phyloP scores from a whole-genome alignment of 148 eudicot species.

The Rhododendron ferrugineum region DNA sequence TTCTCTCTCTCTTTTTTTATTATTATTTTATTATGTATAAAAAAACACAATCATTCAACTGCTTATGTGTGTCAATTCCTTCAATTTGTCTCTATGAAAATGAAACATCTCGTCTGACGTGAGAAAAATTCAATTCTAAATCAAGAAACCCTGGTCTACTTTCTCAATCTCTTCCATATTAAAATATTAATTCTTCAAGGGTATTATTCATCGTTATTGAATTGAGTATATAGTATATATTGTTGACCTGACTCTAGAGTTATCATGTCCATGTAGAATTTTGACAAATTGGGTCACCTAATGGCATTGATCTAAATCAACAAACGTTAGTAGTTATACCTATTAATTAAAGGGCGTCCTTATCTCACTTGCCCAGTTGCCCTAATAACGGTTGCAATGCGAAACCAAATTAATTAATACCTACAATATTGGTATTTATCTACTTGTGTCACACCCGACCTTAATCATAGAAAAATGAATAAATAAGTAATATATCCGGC shows the following conservation, averaged over 20 bases:
- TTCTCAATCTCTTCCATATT: neutral
- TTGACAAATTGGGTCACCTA: neutral
- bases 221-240: neutral
- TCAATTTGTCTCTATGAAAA: neutral
- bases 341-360: neutral
- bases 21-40: neutral
- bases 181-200: neutral
- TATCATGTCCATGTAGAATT: neutral
- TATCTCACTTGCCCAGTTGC: neutral
- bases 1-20: no score
- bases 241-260: neutral
- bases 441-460: neutral
- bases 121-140: neutral
- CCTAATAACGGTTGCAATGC: neutral
- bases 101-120: neutral
- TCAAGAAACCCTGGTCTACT: neutral
- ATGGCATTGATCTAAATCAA: conserved; percentile 2
- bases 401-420: conserved; percentile 3
- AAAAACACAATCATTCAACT: neutral
- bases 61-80: neutral
- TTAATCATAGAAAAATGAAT: neutral
- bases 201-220: neutral
- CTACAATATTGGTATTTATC: neutral
- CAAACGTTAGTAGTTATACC: neutral
- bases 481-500: neutral